These are phyloP conservation scores for Xylariaceae sp. DNA, from an alignment of 2,329 filamentous ascomycete species.

Conservation along the genomic window DNA sequence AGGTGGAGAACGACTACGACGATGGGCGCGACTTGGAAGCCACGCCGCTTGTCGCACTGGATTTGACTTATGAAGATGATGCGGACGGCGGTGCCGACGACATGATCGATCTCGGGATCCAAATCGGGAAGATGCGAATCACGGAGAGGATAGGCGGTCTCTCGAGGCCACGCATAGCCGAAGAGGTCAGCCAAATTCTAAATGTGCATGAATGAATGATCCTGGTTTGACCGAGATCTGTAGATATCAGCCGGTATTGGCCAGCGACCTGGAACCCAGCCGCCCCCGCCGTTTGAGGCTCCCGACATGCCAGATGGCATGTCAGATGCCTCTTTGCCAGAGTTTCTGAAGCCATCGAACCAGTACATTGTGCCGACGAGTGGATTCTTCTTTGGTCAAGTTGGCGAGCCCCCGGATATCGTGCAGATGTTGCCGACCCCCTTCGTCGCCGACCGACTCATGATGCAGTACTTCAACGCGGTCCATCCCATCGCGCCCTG, in stretches of 20 bases:
- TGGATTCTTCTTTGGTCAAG: slow-evolving; percentile 61
- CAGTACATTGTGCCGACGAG: slow-evolving; percentile 66
- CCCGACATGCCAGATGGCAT: slow-evolving; percentile 19
- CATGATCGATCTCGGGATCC: slow-evolving; percentile 67
- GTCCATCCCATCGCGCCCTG: slow-evolving; percentile 67
- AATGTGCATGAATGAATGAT: slow-evolving; percentile 1
- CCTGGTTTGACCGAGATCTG: slow-evolving; percentile 5
- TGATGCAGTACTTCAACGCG: slow-evolving; percentile 63
- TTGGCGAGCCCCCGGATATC: slow-evolving; percentile 45
- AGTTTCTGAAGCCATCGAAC: slow-evolving; percentile 60
- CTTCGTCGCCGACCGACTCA: slow-evolving; percentile 55
- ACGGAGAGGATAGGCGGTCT: slow-evolving; percentile 72
- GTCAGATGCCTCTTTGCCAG: slow-evolving; percentile 34
- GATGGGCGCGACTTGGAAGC: slow-evolving; percentile 59
- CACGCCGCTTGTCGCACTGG: slow-evolving; percentile 58
- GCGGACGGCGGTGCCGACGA: slow-evolving; percentile 52
- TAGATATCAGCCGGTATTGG: slow-evolving; percentile 36
- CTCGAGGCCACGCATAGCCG: slow-evolving; percentile 64
- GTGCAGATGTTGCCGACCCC: slow-evolving; percentile 59
- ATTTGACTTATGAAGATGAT: slow-evolving; percentile 66
- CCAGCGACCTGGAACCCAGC: slow-evolving; percentile 17
- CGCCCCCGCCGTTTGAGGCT: slow-evolving; percentile 3
- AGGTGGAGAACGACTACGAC: slow-evolving; percentile 54
- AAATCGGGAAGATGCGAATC: slow-evolving; percentile 67
- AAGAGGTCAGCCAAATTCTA: slow-evolving; percentile 52